These are phyloP conservation scores for Trypethelium eluteriae DNA, from an alignment of 495 filamentous ascomycete species.

Conservation along the genomic window DNA sequence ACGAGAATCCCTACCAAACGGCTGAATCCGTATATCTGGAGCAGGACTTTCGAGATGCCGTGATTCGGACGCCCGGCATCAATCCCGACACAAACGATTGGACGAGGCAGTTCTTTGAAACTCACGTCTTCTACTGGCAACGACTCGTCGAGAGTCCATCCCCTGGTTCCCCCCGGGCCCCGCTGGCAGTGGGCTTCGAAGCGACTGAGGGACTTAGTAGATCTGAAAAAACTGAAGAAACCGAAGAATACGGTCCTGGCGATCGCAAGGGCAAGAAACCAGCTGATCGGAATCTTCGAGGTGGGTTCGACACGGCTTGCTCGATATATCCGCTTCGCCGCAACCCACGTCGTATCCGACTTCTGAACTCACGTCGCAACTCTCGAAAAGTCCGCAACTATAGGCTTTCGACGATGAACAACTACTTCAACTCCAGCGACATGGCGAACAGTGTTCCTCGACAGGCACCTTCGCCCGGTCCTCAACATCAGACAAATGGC, in stretches of 20 bases:
- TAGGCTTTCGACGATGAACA: not conserved
- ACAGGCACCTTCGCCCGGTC: constrained; percentile 1
- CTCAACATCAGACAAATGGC: constrained; percentile 7
- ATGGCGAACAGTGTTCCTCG: constrained; percentile 10
- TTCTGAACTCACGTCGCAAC: not conserved
- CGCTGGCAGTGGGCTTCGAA: not conserved
- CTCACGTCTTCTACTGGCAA: constrained; percentile 3
- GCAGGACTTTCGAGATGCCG: not conserved
- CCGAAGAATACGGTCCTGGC: not conserved
- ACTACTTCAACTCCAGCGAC: constrained; percentile 6
- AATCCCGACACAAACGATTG: constrained; percentile 1
- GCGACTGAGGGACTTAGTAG: no score
- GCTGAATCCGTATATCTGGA: constrained; percentile 6
- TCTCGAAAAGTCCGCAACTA: not conserved
- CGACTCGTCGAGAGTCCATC: not conserved
- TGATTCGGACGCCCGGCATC: constrained; percentile 2
- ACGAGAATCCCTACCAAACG: not conserved
- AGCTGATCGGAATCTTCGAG: constrained; percentile 1
- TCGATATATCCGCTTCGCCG: not conserved
- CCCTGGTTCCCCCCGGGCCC: not conserved
- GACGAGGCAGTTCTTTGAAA: not conserved
- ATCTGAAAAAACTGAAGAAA: not conserved
- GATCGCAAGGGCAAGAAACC: constrained; percentile 1
- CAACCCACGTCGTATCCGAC: not conserved
- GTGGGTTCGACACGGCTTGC: not conserved